Conservation (phyloP, 495 filamentous ascomycete genomes). For the Hyaloscypha variabilis region DNA sequence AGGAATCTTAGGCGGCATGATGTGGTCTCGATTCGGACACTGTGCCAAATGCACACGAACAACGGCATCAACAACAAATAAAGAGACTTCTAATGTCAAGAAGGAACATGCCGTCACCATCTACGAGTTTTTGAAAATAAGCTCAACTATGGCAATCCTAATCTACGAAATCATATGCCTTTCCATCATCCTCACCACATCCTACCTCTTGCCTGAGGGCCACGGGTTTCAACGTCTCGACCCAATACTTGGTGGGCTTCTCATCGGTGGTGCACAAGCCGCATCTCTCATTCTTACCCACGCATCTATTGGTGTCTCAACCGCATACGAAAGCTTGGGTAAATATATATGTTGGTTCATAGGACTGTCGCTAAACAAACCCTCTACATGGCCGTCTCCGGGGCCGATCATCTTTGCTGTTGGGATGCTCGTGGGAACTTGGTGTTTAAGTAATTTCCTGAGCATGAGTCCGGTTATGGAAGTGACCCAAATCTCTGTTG, state of each 20-base stretch:
- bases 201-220: neutral
- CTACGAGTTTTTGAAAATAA: conserved; percentile 20
- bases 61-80: conserved; percentile 32
- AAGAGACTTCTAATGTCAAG: neutral
- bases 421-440: conserved; percentile 47
- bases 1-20: conserved; percentile 44
- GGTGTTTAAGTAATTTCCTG: conserved; percentile 13
- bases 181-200: neutral
- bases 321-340: conserved; percentile 53
- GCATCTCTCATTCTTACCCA: conserved; percentile 42
- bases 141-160: neutral
- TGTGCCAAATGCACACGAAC: conserved; percentile 37
- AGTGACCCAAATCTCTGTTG: conserved; percentile 29
- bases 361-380: neutral
- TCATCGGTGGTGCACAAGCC: conserved; percentile 51
- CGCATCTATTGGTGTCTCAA: conserved; percentile 49
- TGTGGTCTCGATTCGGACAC: conserved; percentile 23
- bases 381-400: too few relatives aligned
- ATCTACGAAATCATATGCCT: conserved; percentile 1
- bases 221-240: conserved; percentile 21
- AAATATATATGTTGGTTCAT: conserved; percentile 42
- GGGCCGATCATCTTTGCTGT: conserved; percentile 38
- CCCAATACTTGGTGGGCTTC: conserved; percentile 46
- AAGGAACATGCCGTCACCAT: neutral
- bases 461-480: too few relatives aligned